A percentile compares a stretch with the other conserved stretches of the same genome.
Evolutionary conservation across 2,329 filamentous ascomycete species (phyloP).

Genomic region (Colletotrichum eremochloae): DNA sequence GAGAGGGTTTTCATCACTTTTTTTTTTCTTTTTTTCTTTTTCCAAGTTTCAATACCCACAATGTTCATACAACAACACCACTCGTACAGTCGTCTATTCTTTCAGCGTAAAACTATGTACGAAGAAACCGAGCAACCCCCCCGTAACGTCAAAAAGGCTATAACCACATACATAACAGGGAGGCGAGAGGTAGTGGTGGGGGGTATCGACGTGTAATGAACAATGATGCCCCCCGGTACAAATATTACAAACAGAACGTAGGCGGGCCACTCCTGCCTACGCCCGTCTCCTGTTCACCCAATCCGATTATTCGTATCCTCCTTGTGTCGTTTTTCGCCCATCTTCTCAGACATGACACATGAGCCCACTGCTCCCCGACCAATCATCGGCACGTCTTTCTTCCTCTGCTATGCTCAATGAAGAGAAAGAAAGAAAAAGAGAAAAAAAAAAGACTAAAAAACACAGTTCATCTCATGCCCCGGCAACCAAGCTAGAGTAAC

Average conservation of each 20-base stretch:
- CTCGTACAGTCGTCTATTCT: slow-evolving; percentile 20
- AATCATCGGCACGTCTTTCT: not conserved
- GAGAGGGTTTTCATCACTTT: not conserved
- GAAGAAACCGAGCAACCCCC: slow-evolving; percentile 4
- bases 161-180: not conserved
- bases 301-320: not conserved
- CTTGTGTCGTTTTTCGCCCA: not conserved
- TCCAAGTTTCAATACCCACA: not conserved
- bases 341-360: too few relatives aligned
- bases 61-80: not conserved
- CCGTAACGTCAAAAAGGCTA: not conserved
- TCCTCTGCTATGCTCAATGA: not conserved
- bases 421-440: not conserved
- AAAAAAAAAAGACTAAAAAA: not conserved
- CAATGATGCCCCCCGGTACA: slow-evolving; percentile 23
- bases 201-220: slow-evolving; percentile 24
- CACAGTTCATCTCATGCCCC: slow-evolving; percentile 11
- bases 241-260: slow-evolving; percentile 16
- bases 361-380: not conserved
- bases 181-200: not conserved
- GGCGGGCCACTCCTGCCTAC: not conserved
- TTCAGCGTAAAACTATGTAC: slow-evolving; percentile 15
- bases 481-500: slow-evolving; percentile 6
- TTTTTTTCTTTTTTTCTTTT: too few relatives aligned
- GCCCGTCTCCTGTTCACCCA: not conserved